Conservation (phyloP, 2,329 filamentous ascomycete species). For the Graphium sp. region DNA sequence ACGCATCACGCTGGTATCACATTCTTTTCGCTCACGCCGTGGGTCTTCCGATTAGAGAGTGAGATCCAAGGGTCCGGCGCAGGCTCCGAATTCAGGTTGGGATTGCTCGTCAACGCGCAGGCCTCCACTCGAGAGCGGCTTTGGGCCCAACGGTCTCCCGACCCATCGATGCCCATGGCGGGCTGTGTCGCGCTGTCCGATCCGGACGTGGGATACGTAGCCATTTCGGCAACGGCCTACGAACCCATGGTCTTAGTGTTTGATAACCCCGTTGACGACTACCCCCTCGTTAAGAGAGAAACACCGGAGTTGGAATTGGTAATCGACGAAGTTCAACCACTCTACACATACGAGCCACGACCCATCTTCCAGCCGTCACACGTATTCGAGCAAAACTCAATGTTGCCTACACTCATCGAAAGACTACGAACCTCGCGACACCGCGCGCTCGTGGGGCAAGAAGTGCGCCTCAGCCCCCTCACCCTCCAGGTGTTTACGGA, state of each 20-base stretch:
- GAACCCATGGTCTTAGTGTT: constrained; percentile 43
- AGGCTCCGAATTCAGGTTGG: constrained; percentile 44
- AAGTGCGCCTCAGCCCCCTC: constrained; percentile 52
- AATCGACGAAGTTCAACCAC: constrained; percentile 15
- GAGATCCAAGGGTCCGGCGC: constrained; percentile 39
- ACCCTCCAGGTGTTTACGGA: constrained; percentile 58
- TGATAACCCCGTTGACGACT: constrained; percentile 36
- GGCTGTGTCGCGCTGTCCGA: constrained; percentile 37
- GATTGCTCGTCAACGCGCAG: constrained; percentile 40
- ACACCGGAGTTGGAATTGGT: not conserved
- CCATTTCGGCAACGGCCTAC: constrained; percentile 40
- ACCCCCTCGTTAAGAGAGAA: constrained; percentile 15
- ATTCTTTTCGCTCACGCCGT: constrained; percentile 40
- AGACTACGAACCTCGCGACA: constrained; percentile 40
- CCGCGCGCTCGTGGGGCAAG: constrained; percentile 45
- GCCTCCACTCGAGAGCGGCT: constrained; percentile 38
- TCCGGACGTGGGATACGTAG: constrained; percentile 46
- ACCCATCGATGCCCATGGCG: constrained; percentile 30
- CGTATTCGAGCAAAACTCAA: constrained; percentile 38
- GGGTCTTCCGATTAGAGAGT: constrained; percentile 46
- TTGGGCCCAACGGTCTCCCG: constrained; percentile 32
- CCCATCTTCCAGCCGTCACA: constrained; percentile 48
- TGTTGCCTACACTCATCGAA: constrained; percentile 37
- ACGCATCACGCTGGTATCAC: constrained; percentile 44
- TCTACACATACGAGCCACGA: constrained; percentile 44